Conservation (phyloP, 352 stramenopile species). For the Pythium aristosporum region DNA sequence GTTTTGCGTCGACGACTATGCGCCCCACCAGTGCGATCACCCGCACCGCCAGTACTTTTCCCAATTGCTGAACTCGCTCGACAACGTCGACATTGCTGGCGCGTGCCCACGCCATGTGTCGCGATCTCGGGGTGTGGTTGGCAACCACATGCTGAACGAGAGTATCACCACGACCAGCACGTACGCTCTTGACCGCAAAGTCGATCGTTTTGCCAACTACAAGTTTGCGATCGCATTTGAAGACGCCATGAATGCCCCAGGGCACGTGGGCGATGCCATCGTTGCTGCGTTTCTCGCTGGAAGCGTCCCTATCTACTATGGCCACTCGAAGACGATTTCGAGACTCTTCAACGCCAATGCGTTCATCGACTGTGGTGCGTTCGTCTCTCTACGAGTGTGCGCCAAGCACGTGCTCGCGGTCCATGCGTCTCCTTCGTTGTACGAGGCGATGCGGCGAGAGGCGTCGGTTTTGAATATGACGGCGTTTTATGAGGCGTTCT, state of each 20-base stretch:
- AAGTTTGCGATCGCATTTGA: conserved; percentile 76
- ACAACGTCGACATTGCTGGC: conserved; percentile 48
- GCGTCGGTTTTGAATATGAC: conserved; percentile 33
- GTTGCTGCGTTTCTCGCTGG: conserved; percentile 55
- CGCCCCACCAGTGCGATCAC: conserved; percentile 37
- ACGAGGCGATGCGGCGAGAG: conserved; percentile 32
- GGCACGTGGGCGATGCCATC: conserved; percentile 64
- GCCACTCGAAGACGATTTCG: conserved; percentile 39
- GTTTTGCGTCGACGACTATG: conserved; percentile 59
- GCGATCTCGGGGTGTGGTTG: background rate
- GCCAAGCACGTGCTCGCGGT: conserved; percentile 38
- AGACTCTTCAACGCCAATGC: conserved; percentile 44
- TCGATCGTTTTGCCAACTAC: conserved; percentile 22
- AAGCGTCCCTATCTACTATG: conserved; percentile 56
- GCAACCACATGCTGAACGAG: conserved; percentile 6
- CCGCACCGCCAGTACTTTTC: conserved; percentile 58
- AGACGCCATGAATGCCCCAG: conserved; percentile 31
- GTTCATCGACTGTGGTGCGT: conserved; percentile 53
- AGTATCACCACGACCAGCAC: background rate
- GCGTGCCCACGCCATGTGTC: conserved; percentile 31
- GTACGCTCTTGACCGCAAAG: conserved; percentile 1
- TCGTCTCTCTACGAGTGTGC: conserved; percentile 37
- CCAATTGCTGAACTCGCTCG: conserved; percentile 40
- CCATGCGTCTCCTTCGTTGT: conserved; percentile 34
- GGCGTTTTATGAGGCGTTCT: conserved; percentile 38